phyloP scores from a whole-genome alignment of 352 stramenopile genomes.

The Phytophthora citricola region DNA sequence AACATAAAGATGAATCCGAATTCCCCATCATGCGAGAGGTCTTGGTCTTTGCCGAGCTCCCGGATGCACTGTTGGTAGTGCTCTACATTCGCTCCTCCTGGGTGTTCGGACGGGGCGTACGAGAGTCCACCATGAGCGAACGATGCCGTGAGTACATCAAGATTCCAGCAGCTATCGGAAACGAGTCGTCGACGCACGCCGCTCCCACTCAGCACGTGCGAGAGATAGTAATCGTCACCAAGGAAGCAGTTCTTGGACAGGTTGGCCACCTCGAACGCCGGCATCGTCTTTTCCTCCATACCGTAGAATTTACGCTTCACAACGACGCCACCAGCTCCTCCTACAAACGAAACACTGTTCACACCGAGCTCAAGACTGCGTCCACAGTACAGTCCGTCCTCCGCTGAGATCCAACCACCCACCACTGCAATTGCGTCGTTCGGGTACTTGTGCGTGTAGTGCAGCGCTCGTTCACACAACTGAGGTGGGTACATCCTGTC shows the following conservation, averaged over 20 bases:
- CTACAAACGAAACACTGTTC: slow-evolving; percentile 63
- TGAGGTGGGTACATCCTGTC: slow-evolving; percentile 51
- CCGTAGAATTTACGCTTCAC: slow-evolving; percentile 63
- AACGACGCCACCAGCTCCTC: slow-evolving; percentile 54
- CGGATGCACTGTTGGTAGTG: slow-evolving; percentile 69
- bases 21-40: slow-evolving; percentile 55
- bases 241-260: slow-evolving; percentile 59
- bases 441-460: slow-evolving; percentile 58
- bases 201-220: slow-evolving; percentile 50
- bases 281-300: slow-evolving; percentile 29
- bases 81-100: slow-evolving; percentile 61
- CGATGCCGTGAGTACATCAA: slow-evolving; percentile 26
- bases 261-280: slow-evolving; percentile 51
- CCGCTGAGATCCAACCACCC: slow-evolving; percentile 55
- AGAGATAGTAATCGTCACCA: slow-evolving; percentile 65
- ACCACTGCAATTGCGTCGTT: slow-evolving; percentile 56
- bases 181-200: slow-evolving; percentile 50
- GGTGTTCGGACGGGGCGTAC: slow-evolving; percentile 38
- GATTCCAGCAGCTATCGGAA: slow-evolving; percentile 62
- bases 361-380: slow-evolving; percentile 53
- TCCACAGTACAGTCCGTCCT: slow-evolving; percentile 60
- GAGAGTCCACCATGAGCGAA: slow-evolving; percentile 47
- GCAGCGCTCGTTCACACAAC: slow-evolving; percentile 43
- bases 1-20: slow-evolving; percentile 51
- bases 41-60: slow-evolving; percentile 48